These are phyloP conservation scores for Teratosphaeria pseudoeucalypti DNA, from an alignment of 2,329 filamentous ascomycete species.

Conservation along the genomic window DNA sequence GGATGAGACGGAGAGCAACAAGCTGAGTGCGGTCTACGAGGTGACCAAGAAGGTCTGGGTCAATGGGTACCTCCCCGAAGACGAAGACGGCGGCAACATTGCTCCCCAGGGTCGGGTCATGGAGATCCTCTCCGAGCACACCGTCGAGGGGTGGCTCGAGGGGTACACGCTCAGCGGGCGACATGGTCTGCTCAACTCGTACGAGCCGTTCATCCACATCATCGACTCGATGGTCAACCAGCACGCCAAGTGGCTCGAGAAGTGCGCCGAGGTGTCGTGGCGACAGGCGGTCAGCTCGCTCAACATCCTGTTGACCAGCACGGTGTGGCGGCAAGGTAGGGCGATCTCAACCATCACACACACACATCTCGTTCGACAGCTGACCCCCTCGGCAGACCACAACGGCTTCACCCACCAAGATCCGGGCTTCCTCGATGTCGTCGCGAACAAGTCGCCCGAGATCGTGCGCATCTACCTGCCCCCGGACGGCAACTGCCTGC, in stretches of 20 bases:
- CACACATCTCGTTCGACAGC: neutral
- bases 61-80: slow-evolving; percentile 67
- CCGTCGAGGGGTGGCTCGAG: slow-evolving; percentile 69
- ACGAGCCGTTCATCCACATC: slow-evolving; percentile 74
- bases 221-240: slow-evolving; percentile 82
- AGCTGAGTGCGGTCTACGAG: slow-evolving; percentile 60
- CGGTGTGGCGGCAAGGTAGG: slow-evolving; percentile 60
- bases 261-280: slow-evolving; percentile 71
- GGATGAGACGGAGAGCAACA: slow-evolving; percentile 74
- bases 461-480: slow-evolving; percentile 73
- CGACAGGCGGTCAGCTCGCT: slow-evolving; percentile 61
- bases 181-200: slow-evolving; percentile 68
- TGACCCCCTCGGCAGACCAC: slow-evolving; percentile 43
- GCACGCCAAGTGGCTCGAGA: slow-evolving; percentile 79
- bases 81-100: slow-evolving; percentile 63
- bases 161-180: slow-evolving; percentile 66
- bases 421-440: slow-evolving; percentile 68
- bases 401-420: slow-evolving; percentile 78
- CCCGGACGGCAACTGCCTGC: slow-evolving; percentile 67
- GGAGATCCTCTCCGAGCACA: slow-evolving; percentile 78
- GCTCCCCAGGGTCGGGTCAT: slow-evolving; percentile 60
- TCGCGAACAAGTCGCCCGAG: slow-evolving; percentile 70
- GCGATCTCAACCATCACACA: neutral
- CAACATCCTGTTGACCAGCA: slow-evolving; percentile 68
- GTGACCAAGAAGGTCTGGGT: slow-evolving; percentile 72